phyloP scores from a whole-genome alignment of 2,329 filamentous ascomycete genomes.

The Calonectria honghensis region DNA sequence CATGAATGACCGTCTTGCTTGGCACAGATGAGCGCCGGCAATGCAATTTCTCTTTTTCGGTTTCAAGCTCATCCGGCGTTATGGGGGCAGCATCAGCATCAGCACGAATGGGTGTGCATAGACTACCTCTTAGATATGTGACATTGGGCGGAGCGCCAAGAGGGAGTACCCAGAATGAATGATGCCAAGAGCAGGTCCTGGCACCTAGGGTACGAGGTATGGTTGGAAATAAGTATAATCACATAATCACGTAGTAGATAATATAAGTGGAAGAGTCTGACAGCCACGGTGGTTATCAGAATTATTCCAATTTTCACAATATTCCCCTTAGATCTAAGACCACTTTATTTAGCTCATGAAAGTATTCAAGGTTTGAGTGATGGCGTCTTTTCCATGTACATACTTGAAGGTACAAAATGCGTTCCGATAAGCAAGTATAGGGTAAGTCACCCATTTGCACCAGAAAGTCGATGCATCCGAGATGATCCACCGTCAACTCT shows the following conservation, averaged over 20 bases:
- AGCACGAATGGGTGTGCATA: constrained; percentile 30
- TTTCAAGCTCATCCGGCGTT: constrained; percentile 36
- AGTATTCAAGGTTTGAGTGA: background rate
- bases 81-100: constrained; percentile 30
- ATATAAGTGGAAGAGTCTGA: constrained; percentile 32
- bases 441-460: too few species aligned
- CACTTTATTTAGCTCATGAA: background rate
- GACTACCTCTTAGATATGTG: constrained; percentile 35
- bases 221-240: constrained; percentile 44
- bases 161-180: background rate
- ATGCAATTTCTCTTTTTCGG: constrained; percentile 24
- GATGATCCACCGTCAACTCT: background rate
- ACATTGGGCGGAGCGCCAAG: background rate
- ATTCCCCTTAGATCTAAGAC: background rate
- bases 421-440: too few species aligned
- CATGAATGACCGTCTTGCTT: constrained; percentile 31
- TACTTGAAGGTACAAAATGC: too few species aligned
- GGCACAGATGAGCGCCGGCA: constrained; percentile 5
- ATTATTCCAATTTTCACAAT: background rate
- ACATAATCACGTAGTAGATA: constrained; percentile 50
- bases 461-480: too few species aligned
- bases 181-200: constrained; percentile 15
- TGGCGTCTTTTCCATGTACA: too few species aligned
- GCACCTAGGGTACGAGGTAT: background rate
- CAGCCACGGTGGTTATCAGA: background rate